phyloP scores from a whole-genome alignment of 805 yeast species.

The Metschnikowia kunwiensis region DNA sequence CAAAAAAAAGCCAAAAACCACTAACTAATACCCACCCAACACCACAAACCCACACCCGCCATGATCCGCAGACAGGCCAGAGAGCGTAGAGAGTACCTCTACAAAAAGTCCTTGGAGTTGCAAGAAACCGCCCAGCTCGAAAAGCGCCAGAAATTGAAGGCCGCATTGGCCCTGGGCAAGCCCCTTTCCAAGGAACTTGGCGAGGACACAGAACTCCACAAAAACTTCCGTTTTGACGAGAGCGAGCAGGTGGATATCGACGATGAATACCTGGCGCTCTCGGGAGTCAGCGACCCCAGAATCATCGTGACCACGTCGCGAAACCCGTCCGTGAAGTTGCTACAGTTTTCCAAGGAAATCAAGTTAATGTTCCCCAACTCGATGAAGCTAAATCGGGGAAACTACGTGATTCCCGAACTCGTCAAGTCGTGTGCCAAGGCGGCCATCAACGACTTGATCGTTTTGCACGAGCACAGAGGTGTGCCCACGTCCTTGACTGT shows the following conservation, averaged over 20 bases:
- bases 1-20: too few relatives aligned
- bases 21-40: too few relatives aligned
- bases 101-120: constrained; percentile 81
- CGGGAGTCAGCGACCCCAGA: constrained; percentile 89
- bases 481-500: constrained; percentile 91
- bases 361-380: constrained; percentile 87
- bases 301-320: constrained; percentile 91
- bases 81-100: constrained; percentile 91
- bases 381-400: constrained; percentile 89
- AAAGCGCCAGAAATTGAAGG: constrained; percentile 80
- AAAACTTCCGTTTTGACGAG: constrained; percentile 85
- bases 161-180: constrained; percentile 89
- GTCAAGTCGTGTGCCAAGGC: constrained; percentile 80
- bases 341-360: constrained; percentile 92
- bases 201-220: constrained; percentile 77
- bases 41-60: background rate
- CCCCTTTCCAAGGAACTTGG: constrained; percentile 87
- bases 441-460: constrained; percentile 77
- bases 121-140: constrained; percentile 85
- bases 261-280: constrained; percentile 84
- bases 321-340: constrained; percentile 78
- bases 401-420: constrained; percentile 76
- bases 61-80: constrained; percentile 91
- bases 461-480: constrained; percentile 96
- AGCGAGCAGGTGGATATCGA: constrained; percentile 67